These are phyloP conservation scores for Asterella californica DNA, from an alignment of 225 moss, liverwort and hornwort species.

Conservation along the genomic window DNA sequence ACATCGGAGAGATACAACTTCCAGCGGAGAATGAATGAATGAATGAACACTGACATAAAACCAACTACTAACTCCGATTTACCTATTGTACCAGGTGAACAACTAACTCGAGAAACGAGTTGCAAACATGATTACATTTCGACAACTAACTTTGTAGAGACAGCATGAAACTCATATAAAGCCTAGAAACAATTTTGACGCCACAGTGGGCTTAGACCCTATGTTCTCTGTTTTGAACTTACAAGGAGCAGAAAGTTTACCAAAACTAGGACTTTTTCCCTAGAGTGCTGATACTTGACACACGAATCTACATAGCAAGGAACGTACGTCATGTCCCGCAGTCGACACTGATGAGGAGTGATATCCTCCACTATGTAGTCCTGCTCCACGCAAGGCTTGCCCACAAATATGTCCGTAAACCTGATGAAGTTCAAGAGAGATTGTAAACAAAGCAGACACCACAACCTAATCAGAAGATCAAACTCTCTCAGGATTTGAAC, in stretches of 20 bases:
- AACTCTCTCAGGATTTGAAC: background rate
- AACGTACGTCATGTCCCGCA: slow-evolving; percentile 94
- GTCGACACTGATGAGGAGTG: slow-evolving; percentile 95
- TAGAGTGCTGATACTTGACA: background rate
- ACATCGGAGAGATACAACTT: background rate
- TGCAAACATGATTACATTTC: no score
- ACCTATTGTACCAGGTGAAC: background rate
- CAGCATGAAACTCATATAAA: background rate
- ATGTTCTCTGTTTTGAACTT: background rate
- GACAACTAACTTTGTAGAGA: no score
- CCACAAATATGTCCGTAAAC: slow-evolving; percentile 84
- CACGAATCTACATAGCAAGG: background rate
- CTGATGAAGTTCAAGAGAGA: slow-evolving; percentile 4
- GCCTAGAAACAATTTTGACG: no score
- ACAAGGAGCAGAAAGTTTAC: background rate
- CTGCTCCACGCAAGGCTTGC: slow-evolving; percentile 97
- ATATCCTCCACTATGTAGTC: slow-evolving; percentile 92
- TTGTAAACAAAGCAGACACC: background rate
- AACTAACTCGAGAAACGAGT: no score
- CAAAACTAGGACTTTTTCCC: background rate
- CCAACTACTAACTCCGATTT: background rate
- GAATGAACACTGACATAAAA: background rate
- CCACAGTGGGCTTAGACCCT: no score
- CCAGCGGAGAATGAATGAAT: background rate
- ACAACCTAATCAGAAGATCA: background rate